Percentiles rank a stretch among this genome's conserved stretches.
Conservation (phyloP, 2,329 filamentous ascomycete genomes). For the Raffaelea arxii region DNA sequence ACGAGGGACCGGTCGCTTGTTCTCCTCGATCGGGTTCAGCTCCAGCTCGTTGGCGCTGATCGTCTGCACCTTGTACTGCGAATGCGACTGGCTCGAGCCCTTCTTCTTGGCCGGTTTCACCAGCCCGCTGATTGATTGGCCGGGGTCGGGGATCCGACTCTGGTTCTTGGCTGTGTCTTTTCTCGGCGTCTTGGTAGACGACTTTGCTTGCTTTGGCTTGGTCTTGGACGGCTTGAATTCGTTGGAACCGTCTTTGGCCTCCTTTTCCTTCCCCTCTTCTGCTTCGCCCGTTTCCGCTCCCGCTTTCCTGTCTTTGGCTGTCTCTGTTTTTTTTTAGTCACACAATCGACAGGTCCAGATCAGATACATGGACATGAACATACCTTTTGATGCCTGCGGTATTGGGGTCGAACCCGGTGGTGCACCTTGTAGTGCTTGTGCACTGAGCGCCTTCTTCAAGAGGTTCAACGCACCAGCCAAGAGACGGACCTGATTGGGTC, state of each 20-base stretch:
- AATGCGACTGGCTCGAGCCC: neutral
- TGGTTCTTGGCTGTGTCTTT: too few relatives aligned
- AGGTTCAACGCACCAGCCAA: slow-evolving; percentile 26
- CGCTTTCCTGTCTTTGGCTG: neutral
- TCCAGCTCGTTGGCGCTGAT: slow-evolving; percentile 18
- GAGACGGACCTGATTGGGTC: slow-evolving; percentile 18
- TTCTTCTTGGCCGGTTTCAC: neutral
- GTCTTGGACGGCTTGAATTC: neutral
- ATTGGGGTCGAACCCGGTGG: too few relatives aligned
- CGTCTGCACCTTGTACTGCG: slow-evolving; percentile 12
- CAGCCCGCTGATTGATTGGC: too few relatives aligned
- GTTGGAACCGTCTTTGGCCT: neutral
- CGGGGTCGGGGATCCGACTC: neutral
- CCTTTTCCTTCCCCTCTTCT: slow-evolving; percentile 6
- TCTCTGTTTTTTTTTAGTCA: slow-evolving; percentile 2
- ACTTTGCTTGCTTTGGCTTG: neutral
- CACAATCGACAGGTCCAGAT: too few relatives aligned
- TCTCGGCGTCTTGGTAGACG: too few relatives aligned
- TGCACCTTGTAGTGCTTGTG: too few relatives aligned
- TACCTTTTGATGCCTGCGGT: too few relatives aligned
- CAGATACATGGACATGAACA: too few relatives aligned
- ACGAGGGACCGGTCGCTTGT: slow-evolving; percentile 38
- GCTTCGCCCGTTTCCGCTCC: neutral
- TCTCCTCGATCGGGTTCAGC: slow-evolving; percentile 22
- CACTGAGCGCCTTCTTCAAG: slow-evolving; percentile 26